Evolutionary conservation across 2,329 filamentous ascomycete genomes (phyloP).

Genomic region (Fusarium subglutinans): DNA sequence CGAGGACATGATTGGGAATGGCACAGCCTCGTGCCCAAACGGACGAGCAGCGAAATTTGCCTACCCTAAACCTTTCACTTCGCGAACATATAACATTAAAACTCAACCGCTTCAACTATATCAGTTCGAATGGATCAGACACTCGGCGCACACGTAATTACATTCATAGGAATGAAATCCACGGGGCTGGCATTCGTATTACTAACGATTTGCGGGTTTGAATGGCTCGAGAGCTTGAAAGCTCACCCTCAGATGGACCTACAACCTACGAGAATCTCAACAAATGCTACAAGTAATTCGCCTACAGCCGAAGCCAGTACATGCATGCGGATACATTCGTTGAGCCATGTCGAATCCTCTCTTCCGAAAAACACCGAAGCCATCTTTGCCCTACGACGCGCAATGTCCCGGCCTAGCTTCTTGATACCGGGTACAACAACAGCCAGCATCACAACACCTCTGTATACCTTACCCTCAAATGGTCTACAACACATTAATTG

Average conservation of each 20-base stretch:
- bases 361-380: too few relatives aligned
- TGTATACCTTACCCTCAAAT: neutral
- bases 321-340: neutral
- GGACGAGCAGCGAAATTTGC: accelerated
- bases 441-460: neutral
- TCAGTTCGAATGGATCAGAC: neutral
- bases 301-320: neutral
- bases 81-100: too few relatives aligned
- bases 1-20: neutral
- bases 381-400: neutral
- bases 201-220: neutral
- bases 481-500: neutral
- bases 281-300: neutral
- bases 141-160: accelerated
- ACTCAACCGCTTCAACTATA: neutral
- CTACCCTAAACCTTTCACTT: neutral
- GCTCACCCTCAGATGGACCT: too few relatives aligned
- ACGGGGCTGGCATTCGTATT: accelerated
- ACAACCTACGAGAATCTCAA: neutral
- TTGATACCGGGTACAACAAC: neutral
- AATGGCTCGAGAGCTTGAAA: neutral
- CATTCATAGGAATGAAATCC: neutral
- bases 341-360: neutral
- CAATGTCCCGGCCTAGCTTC: neutral
- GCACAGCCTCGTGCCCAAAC: accelerated